A percentile compares a stretch with the other conserved stretches of the same genome.
phyloP scores from a whole-genome alignment of 2,329 filamentous ascomycete species.

The Fusarium albosuccineum region DNA sequence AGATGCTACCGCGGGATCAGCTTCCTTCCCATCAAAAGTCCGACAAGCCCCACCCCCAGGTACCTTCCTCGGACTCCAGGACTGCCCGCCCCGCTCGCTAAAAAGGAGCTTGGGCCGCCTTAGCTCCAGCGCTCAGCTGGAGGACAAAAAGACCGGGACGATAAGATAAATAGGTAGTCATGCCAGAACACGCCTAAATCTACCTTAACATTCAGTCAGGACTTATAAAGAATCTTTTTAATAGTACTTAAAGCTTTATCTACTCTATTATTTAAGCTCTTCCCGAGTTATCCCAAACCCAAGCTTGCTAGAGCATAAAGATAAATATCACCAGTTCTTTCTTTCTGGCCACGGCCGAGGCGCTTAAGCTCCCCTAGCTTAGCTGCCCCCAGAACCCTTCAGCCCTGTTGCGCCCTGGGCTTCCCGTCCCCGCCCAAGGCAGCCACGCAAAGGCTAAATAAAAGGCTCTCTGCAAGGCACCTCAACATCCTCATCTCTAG shows the following conservation, averaged over 20 bases:
- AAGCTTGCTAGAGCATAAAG: too few relatives aligned
- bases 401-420: slow-evolving; percentile 18
- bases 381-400: background rate
- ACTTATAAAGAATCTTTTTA: too few relatives aligned
- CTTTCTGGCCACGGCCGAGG: too few relatives aligned
- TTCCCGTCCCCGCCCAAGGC: slow-evolving; percentile 2
- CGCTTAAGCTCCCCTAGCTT: background rate
- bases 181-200: too few relatives aligned
- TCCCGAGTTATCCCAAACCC: too few relatives aligned
- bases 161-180: too few relatives aligned
- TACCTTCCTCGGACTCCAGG: background rate
- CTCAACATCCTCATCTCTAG: background rate
- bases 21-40: too few relatives aligned
- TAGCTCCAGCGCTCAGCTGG: background rate
- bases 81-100: background rate
- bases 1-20: background rate
- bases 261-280: too few relatives aligned
- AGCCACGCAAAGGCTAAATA: slow-evolving; percentile 4
- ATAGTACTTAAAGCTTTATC: too few relatives aligned
- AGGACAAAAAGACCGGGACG: too few relatives aligned
- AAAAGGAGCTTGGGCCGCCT: background rate
- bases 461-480: slow-evolving; percentile 14
- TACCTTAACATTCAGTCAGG: too few relatives aligned
- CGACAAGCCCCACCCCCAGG: background rate
- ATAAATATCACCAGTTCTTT: too few relatives aligned